A percentile compares a stretch with the other conserved stretches of the same genome.
Conservation (phyloP, 768 basidiomycete species). For the Rickenella mellea region DNA sequence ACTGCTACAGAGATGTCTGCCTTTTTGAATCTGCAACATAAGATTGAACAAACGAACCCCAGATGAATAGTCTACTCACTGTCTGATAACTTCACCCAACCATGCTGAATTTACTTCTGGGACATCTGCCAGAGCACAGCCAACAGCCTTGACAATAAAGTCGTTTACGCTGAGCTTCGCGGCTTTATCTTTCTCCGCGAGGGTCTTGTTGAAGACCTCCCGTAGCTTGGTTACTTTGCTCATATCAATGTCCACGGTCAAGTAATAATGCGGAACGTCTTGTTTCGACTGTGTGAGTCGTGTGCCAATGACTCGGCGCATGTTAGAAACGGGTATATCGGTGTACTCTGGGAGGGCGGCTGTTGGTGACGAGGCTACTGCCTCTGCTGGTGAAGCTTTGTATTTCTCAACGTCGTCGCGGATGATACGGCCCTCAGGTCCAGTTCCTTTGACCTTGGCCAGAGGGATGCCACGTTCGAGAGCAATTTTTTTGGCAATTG, state of each 20-base stretch:
- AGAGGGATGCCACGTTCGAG: conserved; percentile 90
- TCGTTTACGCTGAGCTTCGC: conserved; percentile 97
- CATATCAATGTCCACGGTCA: conserved; percentile 94
- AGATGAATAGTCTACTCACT: conserved; percentile 45
- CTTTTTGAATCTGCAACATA: conserved; percentile 69
- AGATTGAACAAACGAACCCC: conserved; percentile 1
- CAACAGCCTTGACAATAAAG: conserved; percentile 92
- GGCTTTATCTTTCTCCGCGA: conserved; percentile 79
- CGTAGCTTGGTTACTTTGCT: conserved; percentile 90
- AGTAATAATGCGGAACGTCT: conserved; percentile 93
- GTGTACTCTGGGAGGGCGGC: conserved; percentile 65
- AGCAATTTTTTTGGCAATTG: conserved; percentile 95
- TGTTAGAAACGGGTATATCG: conserved; percentile 86
- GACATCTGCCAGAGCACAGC: conserved; percentile 86
- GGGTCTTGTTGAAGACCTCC: conserved; percentile 88
- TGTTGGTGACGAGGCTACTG: conserved; percentile 34
- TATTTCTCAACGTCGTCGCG: conserved; percentile 92
- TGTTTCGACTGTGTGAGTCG: conserved; percentile 91
- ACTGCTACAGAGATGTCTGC: conserved; percentile 97
- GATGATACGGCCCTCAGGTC: conserved; percentile 89
- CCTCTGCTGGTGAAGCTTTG: conserved; percentile 41
- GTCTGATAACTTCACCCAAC: conserved; percentile 91
- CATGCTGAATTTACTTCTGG: conserved; percentile 98
- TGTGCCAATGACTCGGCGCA: conserved; percentile 87
- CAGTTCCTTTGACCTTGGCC: conserved; percentile 82